These are phyloP conservation scores for Leishmania braziliensis DNA, from an alignment of 208 protist genomes.

Conservation along the genomic window DNA sequence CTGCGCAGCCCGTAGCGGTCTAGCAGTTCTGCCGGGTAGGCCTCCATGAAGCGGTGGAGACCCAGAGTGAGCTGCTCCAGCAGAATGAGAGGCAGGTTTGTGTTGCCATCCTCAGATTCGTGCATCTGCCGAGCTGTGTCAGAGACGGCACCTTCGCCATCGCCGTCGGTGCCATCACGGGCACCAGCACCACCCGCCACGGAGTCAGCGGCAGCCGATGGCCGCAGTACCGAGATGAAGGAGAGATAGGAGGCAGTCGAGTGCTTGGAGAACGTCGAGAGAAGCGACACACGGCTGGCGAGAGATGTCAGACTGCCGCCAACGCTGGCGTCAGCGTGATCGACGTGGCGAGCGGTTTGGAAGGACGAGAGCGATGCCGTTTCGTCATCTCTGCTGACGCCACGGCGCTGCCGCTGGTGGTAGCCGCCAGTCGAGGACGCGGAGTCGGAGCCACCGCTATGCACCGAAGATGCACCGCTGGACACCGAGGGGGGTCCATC, in stretches of 20 bases:
- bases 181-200: background rate
- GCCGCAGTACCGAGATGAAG: conserved; percentile 82
- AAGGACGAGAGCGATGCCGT: conserved; percentile 27
- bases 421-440: background rate
- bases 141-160: background rate
- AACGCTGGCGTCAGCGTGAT: conserved; percentile 5
- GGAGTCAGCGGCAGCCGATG: conserved; percentile 21
- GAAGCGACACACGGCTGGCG: conserved; percentile 72
- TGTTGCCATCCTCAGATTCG: conserved; percentile 88
- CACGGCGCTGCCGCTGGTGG: background rate
- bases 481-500: conserved; percentile 16
- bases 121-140: conserved; percentile 42
- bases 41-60: conserved; percentile 64
- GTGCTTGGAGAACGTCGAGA: conserved; percentile 76
- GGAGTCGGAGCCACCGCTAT: background rate
- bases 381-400: conserved; percentile 5
- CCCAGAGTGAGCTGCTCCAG: conserved; percentile 79
- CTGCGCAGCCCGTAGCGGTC: conserved; percentile 59
- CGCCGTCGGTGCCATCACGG: conserved; percentile 7
- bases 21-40: conserved; percentile 36
- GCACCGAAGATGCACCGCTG: conserved; percentile 9
- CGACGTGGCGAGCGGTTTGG: conserved; percentile 15
- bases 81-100: conserved; percentile 87
- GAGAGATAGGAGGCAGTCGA: conserved; percentile 75
- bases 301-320: conserved; percentile 47